Evolutionary conservation across 805 yeast species (phyloP), one percentile per base, ranked within the genome.

Genomic region (Ogataea allantospora): DNA sequence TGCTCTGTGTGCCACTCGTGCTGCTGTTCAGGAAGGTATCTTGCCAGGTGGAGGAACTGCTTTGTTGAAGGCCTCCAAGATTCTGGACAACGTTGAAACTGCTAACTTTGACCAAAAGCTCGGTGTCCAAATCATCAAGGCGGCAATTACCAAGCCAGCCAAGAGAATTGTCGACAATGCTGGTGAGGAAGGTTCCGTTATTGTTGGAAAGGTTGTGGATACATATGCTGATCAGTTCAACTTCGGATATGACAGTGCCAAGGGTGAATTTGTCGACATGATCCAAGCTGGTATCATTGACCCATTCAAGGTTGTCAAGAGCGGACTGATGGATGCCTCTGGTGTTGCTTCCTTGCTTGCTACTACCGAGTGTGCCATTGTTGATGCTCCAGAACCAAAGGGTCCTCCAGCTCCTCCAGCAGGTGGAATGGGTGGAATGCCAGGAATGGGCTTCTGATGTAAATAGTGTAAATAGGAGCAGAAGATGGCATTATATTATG

Each of bases 11-110:
- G 97, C 99, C 40, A 93, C 98, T 37, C 88, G 98, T 69, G 97
- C 99, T 42, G 99, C 99, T 50, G 96, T 93, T 48, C 91, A 91
- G 70, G 96, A 88, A 69, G 99, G 99, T 70, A 88, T 93, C 62
- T 77, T 93, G 52, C 99, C 99, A 61, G 99, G 99, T 72, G 99
- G 99, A 66, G 99, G 99, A 70, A 88, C 97, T 51, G 99, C 99
- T 42, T 76, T 93, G 60, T 76, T 88, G 58, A 93, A 93, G 77
- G 97, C 98, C 35, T 77, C 95, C 37, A 74, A 78, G 54, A 65
- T 80, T 46, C 75, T 93, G 57, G 88, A 79, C 48, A 71, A 65
- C 15, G 80, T 86, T 47, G 73, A 79, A 65, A 77, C 85, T 46
- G 83, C 73, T 23, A 93, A 93, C 80, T 93, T 93, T 60, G 98